phyloP scores from a whole-genome alignment of 495 filamentous ascomycete species.

The Daldinia caldariorum region DNA sequence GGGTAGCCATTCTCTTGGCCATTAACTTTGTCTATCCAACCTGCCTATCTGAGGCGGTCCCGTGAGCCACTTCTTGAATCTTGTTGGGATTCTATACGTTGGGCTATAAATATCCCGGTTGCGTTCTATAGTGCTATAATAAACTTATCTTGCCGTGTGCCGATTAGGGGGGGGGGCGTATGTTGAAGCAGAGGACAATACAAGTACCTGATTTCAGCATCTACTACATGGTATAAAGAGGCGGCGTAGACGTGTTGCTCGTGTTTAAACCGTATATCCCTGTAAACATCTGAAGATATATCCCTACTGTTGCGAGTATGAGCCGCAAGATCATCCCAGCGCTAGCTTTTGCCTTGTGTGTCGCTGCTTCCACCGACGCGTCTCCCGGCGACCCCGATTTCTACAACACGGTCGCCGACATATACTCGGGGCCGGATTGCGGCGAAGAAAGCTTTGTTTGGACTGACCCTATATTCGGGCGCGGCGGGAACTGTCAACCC shows the following conservation, averaged over 20 bases:
- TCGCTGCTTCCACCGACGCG: background rate
- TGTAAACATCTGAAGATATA: background rate
- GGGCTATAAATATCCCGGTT: slow-evolving; percentile 9
- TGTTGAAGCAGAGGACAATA: slow-evolving; percentile 8
- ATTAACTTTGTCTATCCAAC: slow-evolving; percentile 25
- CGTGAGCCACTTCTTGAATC: slow-evolving; percentile 6
- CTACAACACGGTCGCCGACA: slow-evolving; percentile 34
- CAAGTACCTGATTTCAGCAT: background rate
- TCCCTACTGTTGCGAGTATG: background rate
- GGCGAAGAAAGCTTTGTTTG: slow-evolving; percentile 30
- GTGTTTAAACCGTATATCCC: background rate
- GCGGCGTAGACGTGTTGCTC: background rate
- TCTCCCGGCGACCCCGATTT: slow-evolving; percentile 34
- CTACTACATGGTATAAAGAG: slow-evolving; percentile 11
- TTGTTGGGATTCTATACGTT: slow-evolving; percentile 9
- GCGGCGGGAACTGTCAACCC: slow-evolving; percentile 35
- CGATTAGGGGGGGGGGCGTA: background rate
- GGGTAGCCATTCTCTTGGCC: slow-evolving; percentile 8
- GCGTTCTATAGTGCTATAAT: slow-evolving; percentile 9
- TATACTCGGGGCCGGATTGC: slow-evolving; percentile 32
- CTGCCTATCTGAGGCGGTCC: slow-evolving; percentile 34
- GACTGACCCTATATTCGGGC: slow-evolving; percentile 37
- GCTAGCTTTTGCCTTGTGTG: slow-evolving; percentile 4
- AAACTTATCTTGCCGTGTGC: slow-evolving; percentile 27
- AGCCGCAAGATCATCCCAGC: slow-evolving; percentile 13